These are phyloP conservation scores for Hemileccinum rubropunctum DNA, from an alignment of 768 basidiomycete genomes.

Conservation along the genomic window DNA sequence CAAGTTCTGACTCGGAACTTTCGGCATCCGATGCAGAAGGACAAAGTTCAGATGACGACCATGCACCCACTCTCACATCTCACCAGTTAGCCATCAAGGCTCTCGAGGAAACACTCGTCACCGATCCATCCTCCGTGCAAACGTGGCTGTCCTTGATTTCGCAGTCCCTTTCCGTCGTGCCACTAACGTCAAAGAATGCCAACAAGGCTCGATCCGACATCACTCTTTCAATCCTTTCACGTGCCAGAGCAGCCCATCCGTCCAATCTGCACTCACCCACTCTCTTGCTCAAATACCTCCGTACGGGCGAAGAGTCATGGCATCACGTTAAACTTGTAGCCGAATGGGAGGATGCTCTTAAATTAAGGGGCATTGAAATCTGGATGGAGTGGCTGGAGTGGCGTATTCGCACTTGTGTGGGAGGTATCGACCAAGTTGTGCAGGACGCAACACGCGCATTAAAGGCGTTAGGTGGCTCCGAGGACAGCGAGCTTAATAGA, in stretches of 20 bases:
- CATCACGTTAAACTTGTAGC: constrained; percentile 45
- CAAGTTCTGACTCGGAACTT: constrained; percentile 34
- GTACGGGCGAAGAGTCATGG: constrained; percentile 75
- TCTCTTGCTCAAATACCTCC: constrained; percentile 63
- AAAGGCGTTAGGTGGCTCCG: constrained; percentile 37
- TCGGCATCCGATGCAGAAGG: constrained; percentile 30
- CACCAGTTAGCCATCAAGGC: constrained; percentile 57
- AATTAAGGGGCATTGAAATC: constrained; percentile 50
- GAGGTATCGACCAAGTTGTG: constrained; percentile 52
- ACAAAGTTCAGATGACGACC: constrained; percentile 37
- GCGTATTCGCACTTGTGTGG: constrained; percentile 49
- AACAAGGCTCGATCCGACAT: constrained; percentile 68
- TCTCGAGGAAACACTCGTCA: constrained; percentile 53
- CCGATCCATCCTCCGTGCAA: constrained; percentile 49
- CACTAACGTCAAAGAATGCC: constrained; percentile 65
- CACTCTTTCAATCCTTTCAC: constrained; percentile 60
- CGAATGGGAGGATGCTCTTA: constrained; percentile 72
- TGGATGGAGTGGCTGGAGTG: constrained; percentile 84
- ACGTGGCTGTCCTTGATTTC: constrained; percentile 66
- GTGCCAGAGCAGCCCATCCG: constrained; percentile 58
- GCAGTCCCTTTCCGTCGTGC: constrained; percentile 60
- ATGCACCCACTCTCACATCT: constrained; percentile 39
- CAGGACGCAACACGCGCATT: constrained; percentile 50
- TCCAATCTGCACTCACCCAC: constrained; percentile 46
- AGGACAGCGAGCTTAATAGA: constrained; percentile 49